Base-by-base conservation (phyloP, 192 early-diverging fungal genomes). In the Coemansia sp. region DNA sequence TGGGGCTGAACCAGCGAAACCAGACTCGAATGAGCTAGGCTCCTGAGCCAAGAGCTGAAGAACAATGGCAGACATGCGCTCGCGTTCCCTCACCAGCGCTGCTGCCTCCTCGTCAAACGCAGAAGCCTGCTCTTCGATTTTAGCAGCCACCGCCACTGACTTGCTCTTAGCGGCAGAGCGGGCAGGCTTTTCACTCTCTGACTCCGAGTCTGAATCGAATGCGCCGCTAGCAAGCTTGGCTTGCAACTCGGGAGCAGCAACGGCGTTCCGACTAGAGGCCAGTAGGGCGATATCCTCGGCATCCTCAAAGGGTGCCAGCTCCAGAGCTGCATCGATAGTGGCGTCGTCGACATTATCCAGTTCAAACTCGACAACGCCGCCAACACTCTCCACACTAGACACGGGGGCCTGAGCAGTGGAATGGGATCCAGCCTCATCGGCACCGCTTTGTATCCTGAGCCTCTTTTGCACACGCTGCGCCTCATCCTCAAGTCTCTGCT, bases 141-240 rank as follows among this genome's bases (percentile, higher is more conserved):
- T 59, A 28, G 34, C 14, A 14, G 20, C 20, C 18, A 10, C 50
- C 18, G 11, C 50, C 4, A 11, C 16, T 24, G 38, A 45, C 7
- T 11, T 18, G 28, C 28, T 36, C 40, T 31, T 39, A 13, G 13
- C 33, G 13, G 13, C 26, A 51, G 50, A 51, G 26, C 50, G 24
- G 26, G 64, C 37, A 43, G 53, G 48, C 37, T 39, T 36, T 34
- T 21, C 48, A 36, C 28, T 40, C 7, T 73, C 68, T 9, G 62
- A 63, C 28, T 71, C 72, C 5, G 67, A 70, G 40, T 68, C 68
- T 8, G 77, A 80, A 45, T 80, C 77, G 59, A 80, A 80, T 11
- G 53, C 69, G 20, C 69, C 72, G 55, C 72, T 74, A 5, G 69
- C 71, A 10, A 80, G 72, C 65, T 80, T 80, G 23, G 71, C 77